Base-by-base conservation (phyloP, 257 asterid genomes). In the Solanum phureja region DNA sequence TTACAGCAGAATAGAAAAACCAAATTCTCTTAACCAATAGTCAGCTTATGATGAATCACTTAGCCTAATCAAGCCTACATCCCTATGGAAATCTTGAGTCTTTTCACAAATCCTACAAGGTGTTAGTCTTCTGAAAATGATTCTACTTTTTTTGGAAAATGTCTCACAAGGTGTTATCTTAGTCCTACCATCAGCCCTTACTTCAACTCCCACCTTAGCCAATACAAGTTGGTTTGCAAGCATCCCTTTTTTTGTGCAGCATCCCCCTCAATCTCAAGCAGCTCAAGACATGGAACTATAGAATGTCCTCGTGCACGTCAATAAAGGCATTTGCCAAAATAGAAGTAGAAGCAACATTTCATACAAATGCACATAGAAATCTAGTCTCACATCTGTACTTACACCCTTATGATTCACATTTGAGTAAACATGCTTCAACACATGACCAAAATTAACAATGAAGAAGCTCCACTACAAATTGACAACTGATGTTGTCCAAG, bases 391-490 rank as follows among this genome's bases (percentile, higher is more conserved):
- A 46, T 29, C 34, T 14, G 4, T 27, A 8, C 62, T 27, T 44
- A 31, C 24, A 79, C 66, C 24, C 38, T 44, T 79, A 44, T 79
- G 85, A 79, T 44, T 27, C 37, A 44, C 66, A 79, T 79, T 79
- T 49, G 62, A 42, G 24, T 8, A 46, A 7, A 16, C n/a, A 7
- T 56, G 11, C n/a, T 56, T 56, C 64, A 56, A 56, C 85, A 79
- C 38, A 79, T 44, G 66, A 79, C 66, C 64, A 46, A 79, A 42
- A 42, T 42, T 77, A 42, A 42, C 24, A 77, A 42, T 77, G 33
- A 76, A 76, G 35, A 40, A 87, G 81, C 88, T 85, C 88, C 85
- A 58, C 60, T 84, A 56, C 44, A 58, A 76, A 87, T 90, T 88
- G 88, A 86, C 91, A 87, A 90, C 88, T 58, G 24, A 35, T 60